phyloP scores from a whole-genome alignment of 2,329 filamentous ascomycete species.

The Parafenestella ontariensis region DNA sequence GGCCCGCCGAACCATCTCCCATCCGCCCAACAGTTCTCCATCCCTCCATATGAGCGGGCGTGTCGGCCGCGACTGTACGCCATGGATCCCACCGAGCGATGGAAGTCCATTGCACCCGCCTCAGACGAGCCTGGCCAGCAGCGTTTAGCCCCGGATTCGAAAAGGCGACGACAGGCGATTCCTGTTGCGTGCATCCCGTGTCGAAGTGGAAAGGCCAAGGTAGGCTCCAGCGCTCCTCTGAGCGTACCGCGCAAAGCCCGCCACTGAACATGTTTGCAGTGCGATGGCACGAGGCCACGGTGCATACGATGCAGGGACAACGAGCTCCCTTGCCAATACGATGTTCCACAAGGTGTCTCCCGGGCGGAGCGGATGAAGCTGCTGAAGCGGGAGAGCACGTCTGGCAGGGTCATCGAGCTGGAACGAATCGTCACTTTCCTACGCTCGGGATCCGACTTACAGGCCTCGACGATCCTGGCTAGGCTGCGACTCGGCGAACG shows the following conservation, averaged over 20 bases:
- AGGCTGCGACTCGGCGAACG: conserved; percentile 27
- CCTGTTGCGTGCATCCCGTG: conserved; percentile 34
- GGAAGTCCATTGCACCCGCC: conserved; percentile 33
- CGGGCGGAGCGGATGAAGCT: conserved; percentile 35
- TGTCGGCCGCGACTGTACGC: not conserved
- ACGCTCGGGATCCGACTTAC: conserved; percentile 26
- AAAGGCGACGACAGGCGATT: conserved; percentile 28
- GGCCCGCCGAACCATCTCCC: conserved; percentile 3
- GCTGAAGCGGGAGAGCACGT: conserved; percentile 27
- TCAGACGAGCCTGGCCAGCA: conserved; percentile 30
- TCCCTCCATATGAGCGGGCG: not conserved
- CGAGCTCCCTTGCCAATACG: conserved; percentile 27
- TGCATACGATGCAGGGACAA: conserved; percentile 31
- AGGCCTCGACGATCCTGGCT: conserved; percentile 28
- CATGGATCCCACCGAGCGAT: conserved; percentile 32
- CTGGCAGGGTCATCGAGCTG: conserved; percentile 25
- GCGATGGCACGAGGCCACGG: conserved; percentile 29
- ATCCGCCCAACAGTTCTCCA: conserved; percentile 2
- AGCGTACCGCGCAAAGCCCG: not conserved
- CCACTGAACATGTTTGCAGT: conserved; percentile 18
- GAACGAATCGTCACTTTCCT: conserved; percentile 28
- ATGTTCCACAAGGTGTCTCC: conserved; percentile 34
- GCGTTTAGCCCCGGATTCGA: conserved; percentile 20
- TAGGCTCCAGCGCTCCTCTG: conserved; percentile 11
- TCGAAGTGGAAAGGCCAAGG: conserved; percentile 34